phyloP scores from a whole-genome alignment of 768 basidiomycete genomes.

The Mycena vitilis region DNA sequence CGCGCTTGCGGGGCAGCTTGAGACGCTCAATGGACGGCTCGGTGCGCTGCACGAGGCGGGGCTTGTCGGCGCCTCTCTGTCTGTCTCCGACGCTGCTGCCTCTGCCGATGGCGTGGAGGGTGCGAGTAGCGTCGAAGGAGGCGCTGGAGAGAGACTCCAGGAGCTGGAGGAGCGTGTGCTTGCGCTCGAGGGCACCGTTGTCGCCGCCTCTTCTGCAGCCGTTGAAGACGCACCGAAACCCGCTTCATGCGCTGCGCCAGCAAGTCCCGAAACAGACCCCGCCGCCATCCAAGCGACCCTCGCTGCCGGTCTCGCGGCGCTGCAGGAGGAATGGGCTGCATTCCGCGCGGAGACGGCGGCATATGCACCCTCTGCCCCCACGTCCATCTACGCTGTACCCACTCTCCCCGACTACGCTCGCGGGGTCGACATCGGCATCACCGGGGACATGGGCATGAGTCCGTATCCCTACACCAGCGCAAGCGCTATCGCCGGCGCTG shows the following conservation, averaged over 20 bases:
- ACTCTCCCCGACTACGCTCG: background rate
- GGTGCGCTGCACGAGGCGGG: background rate
- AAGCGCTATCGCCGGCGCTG: background rate
- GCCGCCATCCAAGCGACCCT: slow-evolving; percentile 15
- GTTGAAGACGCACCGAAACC: background rate
- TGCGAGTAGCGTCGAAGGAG: no score
- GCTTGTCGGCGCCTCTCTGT: no score
- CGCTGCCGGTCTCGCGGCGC: slow-evolving; percentile 4
- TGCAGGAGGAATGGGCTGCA: slow-evolving; percentile 26
- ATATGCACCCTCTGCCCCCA: background rate
- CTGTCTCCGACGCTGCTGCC: no score
- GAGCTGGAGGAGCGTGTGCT: background rate
- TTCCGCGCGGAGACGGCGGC: slow-evolving; percentile 24
- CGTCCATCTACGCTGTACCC: no score
- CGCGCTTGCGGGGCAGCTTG: slow-evolving; percentile 16
- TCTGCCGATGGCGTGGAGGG: no score
- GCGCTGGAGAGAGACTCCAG: background rate
- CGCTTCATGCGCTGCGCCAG: background rate
- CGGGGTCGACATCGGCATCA: background rate
- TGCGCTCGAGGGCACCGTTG: background rate
- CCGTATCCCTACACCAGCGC: background rate
- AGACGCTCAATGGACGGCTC: slow-evolving; percentile 14
- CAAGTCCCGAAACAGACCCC: background rate
- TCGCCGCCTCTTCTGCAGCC: background rate
- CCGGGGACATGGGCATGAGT: no score